Conservation (phyloP, 345 rosid species). For the Pistacia vera region DNA sequence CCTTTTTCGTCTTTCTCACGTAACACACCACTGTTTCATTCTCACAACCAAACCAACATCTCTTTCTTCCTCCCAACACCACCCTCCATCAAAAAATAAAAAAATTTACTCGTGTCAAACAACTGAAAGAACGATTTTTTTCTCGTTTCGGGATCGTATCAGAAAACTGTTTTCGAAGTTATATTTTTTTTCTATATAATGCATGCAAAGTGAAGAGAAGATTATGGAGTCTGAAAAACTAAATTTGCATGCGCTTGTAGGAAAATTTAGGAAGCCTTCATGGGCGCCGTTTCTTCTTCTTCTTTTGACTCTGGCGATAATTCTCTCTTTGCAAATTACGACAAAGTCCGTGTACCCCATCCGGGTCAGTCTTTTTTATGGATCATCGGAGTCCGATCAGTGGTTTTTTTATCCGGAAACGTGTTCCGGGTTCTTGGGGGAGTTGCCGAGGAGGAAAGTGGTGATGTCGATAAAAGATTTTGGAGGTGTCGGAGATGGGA, state of each 20-base stretch:
- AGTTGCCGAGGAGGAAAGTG: constrained; percentile 40
- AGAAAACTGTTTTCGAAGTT: too few species aligned
- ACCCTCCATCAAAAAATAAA: background rate
- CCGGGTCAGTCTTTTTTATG: constrained; percentile 19
- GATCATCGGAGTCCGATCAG: constrained; percentile 3
- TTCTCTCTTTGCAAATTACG: constrained; percentile 66
- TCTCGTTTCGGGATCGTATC: too few species aligned
- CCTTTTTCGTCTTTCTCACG: constrained; percentile 9
- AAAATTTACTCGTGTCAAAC: background rate
- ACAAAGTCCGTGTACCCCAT: constrained; percentile 44
- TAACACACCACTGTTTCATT: constrained; percentile 11
- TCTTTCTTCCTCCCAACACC: background rate
- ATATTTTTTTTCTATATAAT: too few species aligned
- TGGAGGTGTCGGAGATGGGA: constrained; percentile 92
- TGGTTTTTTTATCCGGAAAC: constrained; percentile 23
- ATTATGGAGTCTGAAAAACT: constrained; percentile 56
- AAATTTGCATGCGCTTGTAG: constrained; percentile 16
- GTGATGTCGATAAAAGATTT: constrained; percentile 79
- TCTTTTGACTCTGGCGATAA: constrained; percentile 45
- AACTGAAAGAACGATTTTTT: too few species aligned
- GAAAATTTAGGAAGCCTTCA: constrained; percentile 39
- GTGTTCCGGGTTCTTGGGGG: constrained; percentile 40
- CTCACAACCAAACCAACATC: background rate
- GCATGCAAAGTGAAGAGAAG: constrained; percentile 21
- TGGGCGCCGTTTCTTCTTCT: constrained; percentile 51